These are phyloP conservation scores for Beauveria varroae DNA, from an alignment of 2,329 filamentous ascomycete genomes.

Conservation along the genomic window DNA sequence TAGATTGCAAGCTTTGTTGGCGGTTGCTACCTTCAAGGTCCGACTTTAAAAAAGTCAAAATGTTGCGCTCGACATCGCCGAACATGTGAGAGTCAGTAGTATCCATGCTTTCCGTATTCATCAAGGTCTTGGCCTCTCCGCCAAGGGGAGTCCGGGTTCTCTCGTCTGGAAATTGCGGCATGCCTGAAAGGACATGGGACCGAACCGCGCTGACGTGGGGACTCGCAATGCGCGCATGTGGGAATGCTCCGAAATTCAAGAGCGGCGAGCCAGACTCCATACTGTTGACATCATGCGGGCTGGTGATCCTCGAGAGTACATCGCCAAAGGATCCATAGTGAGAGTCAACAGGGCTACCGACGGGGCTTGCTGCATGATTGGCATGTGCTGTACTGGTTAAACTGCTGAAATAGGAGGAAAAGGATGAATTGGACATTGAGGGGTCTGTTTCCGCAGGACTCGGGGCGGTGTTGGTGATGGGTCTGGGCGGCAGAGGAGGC, in stretches of 20 bases:
- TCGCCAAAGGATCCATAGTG: slow-evolving; percentile 24
- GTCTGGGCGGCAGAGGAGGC: slow-evolving; percentile 29
- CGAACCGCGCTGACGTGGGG: slow-evolving; percentile 18
- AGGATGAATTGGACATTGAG: slow-evolving; percentile 19
- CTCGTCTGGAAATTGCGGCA: slow-evolving; percentile 1
- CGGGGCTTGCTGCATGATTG: slow-evolving; percentile 25
- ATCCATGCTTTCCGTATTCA: neutral
- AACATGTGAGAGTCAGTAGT: neutral
- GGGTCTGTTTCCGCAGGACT: slow-evolving; percentile 21
- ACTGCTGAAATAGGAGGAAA: slow-evolving; percentile 25
- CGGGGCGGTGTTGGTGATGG: slow-evolving; percentile 19
- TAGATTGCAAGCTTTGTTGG: neutral
- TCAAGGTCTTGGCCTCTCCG: neutral
- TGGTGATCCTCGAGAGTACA: slow-evolving; percentile 23
- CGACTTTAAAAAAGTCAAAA: slow-evolving; percentile 1
- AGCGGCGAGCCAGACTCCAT: slow-evolving; percentile 22
- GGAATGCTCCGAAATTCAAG: slow-evolving; percentile 25
- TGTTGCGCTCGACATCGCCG: slow-evolving; percentile 1
- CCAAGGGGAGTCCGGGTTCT: neutral
- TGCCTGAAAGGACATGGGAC: slow-evolving; percentile 1
- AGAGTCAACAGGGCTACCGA: slow-evolving; percentile 24
- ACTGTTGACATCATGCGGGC: slow-evolving; percentile 22
- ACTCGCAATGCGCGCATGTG: slow-evolving; percentile 23
- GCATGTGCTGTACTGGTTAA: slow-evolving; percentile 19
- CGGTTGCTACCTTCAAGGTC: slow-evolving; percentile 14